These are phyloP conservation scores for Sugiyamaella lignohabitans DNA, from an alignment of 805 yeast genomes.

Conservation along the genomic window DNA sequence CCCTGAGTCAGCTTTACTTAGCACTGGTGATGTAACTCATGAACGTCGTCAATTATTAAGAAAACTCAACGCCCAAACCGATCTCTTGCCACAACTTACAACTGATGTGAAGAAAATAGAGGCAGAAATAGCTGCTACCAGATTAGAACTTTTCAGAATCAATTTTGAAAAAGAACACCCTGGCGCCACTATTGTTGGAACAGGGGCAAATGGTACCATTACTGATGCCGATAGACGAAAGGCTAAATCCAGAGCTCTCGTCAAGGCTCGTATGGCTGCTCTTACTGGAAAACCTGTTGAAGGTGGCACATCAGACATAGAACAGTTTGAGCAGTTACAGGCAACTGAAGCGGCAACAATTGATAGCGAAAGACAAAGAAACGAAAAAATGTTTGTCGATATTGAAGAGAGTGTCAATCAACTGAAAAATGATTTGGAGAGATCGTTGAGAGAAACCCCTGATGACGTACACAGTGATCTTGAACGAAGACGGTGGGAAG, in stretches of 20 bases:
- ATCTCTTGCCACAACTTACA: slow-evolving; percentile 66
- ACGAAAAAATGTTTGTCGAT: slow-evolving; percentile 58
- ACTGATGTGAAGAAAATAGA: slow-evolving; percentile 58
- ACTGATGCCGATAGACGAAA: slow-evolving; percentile 79
- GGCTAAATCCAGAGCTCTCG: slow-evolving; percentile 69
- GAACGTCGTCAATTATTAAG: slow-evolving; percentile 47
- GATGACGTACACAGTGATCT: slow-evolving; percentile 31
- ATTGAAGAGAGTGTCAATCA: slow-evolving; percentile 65
- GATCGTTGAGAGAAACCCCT: slow-evolving; percentile 36
- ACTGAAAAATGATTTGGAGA: slow-evolving; percentile 46
- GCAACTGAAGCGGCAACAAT: slow-evolving; percentile 42
- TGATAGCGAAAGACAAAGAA: slow-evolving; percentile 48
- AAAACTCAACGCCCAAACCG: slow-evolving; percentile 58
- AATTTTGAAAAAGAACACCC: slow-evolving; percentile 59
- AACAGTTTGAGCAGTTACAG: slow-evolving; percentile 44
- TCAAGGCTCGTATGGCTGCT: slow-evolving; percentile 86
- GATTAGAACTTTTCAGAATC: slow-evolving; percentile 55
- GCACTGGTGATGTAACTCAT: slow-evolving; percentile 32
- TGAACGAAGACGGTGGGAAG: slow-evolving; percentile 72
- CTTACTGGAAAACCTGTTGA: slow-evolving; percentile 68
- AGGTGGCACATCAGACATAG: slow-evolving; percentile 39
- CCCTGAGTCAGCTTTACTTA: slow-evolving; percentile 19
- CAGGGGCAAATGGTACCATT: slow-evolving; percentile 80
- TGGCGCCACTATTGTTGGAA: slow-evolving; percentile 61
- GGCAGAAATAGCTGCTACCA: slow-evolving; percentile 58